Conservation (phyloP, 257 asterid genomes). For the Nicotiana knightiana region DNA sequence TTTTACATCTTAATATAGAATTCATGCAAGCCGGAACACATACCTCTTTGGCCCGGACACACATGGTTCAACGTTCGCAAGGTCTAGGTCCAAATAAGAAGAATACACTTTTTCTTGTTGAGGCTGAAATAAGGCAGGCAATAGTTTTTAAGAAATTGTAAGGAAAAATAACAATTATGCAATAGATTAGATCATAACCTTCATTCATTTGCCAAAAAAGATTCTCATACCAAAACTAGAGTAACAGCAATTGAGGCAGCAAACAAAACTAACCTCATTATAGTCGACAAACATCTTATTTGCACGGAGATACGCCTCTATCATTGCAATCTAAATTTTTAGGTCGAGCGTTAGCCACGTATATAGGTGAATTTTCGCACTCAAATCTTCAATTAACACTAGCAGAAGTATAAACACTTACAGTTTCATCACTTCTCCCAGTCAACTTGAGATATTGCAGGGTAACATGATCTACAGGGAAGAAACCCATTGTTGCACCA, state of each 20-base stretch:
- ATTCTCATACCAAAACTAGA: neutral
- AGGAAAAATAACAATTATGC: neutral
- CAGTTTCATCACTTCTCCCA: constrained; percentile 93
- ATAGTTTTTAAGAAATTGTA: neutral
- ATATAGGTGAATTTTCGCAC: neutral
- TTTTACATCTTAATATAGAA: neutral
- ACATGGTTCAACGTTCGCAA: constrained; percentile 75
- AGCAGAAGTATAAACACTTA: constrained; percentile 26
- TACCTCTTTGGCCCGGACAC: constrained; percentile 94
- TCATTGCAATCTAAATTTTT: constrained; percentile 65
- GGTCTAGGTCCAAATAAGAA: constrained; percentile 59
- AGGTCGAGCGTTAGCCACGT: neutral
- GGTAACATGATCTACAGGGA: constrained; percentile 93
- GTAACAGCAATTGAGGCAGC: neutral
- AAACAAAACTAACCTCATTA: constrained; percentile 47
- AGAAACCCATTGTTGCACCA: constrained; percentile 99
- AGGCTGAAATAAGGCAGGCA: constrained; percentile 48
- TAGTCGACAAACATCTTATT: constrained; percentile 91
- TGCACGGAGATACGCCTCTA: constrained; percentile 94
- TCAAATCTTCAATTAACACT: neutral
- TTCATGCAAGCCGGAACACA: neutral
- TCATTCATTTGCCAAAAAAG: neutral
- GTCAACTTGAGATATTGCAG: constrained; percentile 80
- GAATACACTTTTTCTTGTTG: constrained; percentile 79
- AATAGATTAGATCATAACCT: neutral